phyloP scores from a whole-genome alignment of 2,329 filamentous ascomycete genomes.

The Ampelomyces quisqualis region DNA sequence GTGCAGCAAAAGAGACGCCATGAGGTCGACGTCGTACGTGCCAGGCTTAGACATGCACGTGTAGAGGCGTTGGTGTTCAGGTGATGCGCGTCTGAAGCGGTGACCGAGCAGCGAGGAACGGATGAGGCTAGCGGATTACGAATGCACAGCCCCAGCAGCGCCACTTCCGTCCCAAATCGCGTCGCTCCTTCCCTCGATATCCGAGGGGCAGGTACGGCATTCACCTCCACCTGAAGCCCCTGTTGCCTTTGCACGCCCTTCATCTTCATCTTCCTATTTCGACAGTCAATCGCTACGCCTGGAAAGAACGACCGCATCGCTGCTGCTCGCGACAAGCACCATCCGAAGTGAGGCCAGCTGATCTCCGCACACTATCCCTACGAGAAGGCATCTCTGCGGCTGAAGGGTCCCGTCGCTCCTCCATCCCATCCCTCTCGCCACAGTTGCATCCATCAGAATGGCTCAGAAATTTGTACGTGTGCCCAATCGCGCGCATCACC shows the following conservation, averaged over 20 bases:
- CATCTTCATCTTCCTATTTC: neutral
- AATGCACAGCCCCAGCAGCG: slow-evolving; percentile 12
- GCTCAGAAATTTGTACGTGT: slow-evolving; percentile 30
- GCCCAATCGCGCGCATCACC: neutral
- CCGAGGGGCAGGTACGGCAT: no score
- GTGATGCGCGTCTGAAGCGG: neutral
- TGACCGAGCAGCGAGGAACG: neutral
- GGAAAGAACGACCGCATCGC: neutral
- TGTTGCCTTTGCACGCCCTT: no score
- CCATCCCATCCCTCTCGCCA: slow-evolving; percentile 7
- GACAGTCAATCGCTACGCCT: no score
- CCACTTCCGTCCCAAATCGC: slow-evolving; percentile 8
- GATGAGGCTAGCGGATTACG: slow-evolving; percentile 3
- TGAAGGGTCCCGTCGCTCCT: slow-evolving; percentile 8
- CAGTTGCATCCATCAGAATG: slow-evolving; percentile 1
- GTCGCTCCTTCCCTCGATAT: no score
- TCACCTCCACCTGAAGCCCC: no score
- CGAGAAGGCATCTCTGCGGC: slow-evolving; percentile 6
- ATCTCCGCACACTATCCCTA: slow-evolving; percentile 6
- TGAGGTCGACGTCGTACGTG: no score
- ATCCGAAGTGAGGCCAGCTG: neutral
- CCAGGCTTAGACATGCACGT: no score
- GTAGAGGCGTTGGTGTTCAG: neutral
- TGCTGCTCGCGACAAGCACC: neutral
- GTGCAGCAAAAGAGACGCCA: no score